Evolutionary conservation across 352 stramenopile genomes (phyloP).

Genomic region (Globisporangium heterothallicum): DNA sequence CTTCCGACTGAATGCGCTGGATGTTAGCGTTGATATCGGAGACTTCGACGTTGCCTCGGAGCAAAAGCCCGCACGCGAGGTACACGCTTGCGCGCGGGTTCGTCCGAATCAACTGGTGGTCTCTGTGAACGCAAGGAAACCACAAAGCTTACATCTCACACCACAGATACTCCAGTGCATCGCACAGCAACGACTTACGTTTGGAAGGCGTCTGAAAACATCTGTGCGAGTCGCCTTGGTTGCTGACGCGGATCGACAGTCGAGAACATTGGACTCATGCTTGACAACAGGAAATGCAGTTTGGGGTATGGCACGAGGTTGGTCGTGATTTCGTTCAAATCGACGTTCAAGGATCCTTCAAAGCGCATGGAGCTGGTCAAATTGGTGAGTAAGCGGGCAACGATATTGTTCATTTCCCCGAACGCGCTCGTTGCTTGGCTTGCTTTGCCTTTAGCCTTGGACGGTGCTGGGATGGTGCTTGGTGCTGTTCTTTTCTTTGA

Average conservation of each 20-base stretch:
- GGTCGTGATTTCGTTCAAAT: conserved; percentile 99
- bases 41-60: conserved; percentile 82
- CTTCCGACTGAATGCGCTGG: conserved; percentile 65
- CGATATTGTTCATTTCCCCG: conserved; percentile 98
- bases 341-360: conserved; percentile 97
- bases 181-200: conserved; percentile 21
- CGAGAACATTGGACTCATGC: conserved; percentile 57
- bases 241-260: conserved; percentile 46
- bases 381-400: conserved; percentile 96
- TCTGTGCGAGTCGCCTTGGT: conserved; percentile 45
- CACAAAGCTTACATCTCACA: conserved; percentile 3
- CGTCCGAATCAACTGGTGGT: conserved; percentile 71
- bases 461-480: background rate
- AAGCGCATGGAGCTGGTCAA: conserved; percentile 99
- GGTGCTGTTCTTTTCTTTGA: conserved; percentile 16
- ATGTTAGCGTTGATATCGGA: conserved; percentile 89
- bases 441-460: conserved; percentile 10
- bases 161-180: background rate
- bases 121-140: conserved; percentile 25
- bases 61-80: conserved; percentile 79
- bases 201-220: conserved; percentile 66
- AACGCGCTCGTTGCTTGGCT: conserved; percentile 73
- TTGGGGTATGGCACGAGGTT: conserved; percentile 99
- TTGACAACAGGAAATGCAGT: conserved; percentile 97
- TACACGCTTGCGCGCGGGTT: conserved; percentile 73